Evolutionary conservation across 495 filamentous ascomycete species (phyloP), one percentile per base, ranked within the genome.

Genomic region (Tetracladium setigerum): DNA sequence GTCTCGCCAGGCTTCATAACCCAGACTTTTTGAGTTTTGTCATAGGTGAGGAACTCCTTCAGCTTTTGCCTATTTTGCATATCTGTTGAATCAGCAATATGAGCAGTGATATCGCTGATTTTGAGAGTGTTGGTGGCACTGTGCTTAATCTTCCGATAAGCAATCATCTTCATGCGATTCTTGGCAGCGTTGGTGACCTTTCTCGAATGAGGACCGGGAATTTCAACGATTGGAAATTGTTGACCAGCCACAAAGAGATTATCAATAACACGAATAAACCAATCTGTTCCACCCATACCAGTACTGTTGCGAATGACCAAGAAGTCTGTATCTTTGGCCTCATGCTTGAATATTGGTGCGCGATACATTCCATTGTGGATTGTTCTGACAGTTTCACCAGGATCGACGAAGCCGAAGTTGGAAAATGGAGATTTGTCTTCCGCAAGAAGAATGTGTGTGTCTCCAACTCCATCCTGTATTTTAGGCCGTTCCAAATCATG

Each of bases 391-490:
- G 81, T 82, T 65, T 96, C 83, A 16, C 94, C 94, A 0, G 89
- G 82, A 44, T 94, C 86, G 5, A 97, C 87, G 31, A 87, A 82
- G 22, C 92, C 92, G 62, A 99, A 97, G 40, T 94, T 86, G 22
- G 86, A 86, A 62, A 97, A 99, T 0, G 92, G 92, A 45, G 88
- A 95, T 47, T 89, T 88, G 60, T 99, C 92, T 58, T 97, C 88
- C 5, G 88, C 87, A 39, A 96, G 73, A 27, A 99, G 77, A 10
- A 95, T 80, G 35, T 75, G 76, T 2, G 83, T 85, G 67, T 99
- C 92, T 17, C 92, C 92, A 53, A 97, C 76, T 44, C 76, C 72
- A 8, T 89, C 84, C 16, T 56, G 53, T 7, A 71, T 72, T 62
- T 83, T 86, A 1, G 85, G 86, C 4, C 86, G 76, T 12, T 79